phyloP scores from a whole-genome alignment of 108 stramenopile genomes.

The Cyclostephanos tholiformis region DNA sequence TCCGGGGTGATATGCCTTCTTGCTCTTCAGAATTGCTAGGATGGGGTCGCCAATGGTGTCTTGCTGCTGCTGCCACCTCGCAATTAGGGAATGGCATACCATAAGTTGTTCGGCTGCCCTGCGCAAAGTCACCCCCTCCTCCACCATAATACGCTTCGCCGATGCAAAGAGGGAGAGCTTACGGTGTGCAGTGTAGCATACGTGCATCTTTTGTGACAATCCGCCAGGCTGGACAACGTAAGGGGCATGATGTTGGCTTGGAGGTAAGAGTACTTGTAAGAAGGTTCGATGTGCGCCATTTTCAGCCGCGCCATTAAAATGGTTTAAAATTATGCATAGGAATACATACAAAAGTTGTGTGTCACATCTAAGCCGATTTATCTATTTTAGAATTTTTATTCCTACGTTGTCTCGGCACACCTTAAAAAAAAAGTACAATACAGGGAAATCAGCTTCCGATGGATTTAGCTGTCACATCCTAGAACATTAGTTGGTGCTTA shows the following conservation, averaged over 20 bases:
- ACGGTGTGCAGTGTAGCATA: not conserved
- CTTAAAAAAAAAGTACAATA: too few relatives aligned
- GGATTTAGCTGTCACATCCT: not conserved
- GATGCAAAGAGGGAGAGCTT: not conserved
- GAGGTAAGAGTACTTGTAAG: not conserved
- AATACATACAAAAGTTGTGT: not conserved
- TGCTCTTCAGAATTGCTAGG: not conserved
- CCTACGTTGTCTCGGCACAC: too few relatives aligned
- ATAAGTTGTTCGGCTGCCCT: not conserved
- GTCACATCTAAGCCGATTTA: not conserved
- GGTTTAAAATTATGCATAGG: not conserved
- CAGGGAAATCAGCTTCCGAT: not conserved
- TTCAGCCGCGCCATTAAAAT: not conserved
- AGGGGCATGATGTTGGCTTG: not conserved
- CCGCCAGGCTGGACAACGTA: not conserved
- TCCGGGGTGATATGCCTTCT: too few relatives aligned
- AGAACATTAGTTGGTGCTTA: not conserved
- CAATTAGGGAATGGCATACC: not conserved
- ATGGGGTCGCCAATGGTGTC: not conserved
- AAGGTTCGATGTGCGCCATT: not conserved
- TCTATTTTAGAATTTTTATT: not conserved
- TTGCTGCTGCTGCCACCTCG: not conserved
- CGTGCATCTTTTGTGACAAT: not conserved
- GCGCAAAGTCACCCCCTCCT: not conserved
- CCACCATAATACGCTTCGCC: not conserved